Evolutionary conservation across 768 basidiomycete genomes (phyloP), one percentile per base, ranked within the genome.

Genomic region (Ramaria rubella): DNA sequence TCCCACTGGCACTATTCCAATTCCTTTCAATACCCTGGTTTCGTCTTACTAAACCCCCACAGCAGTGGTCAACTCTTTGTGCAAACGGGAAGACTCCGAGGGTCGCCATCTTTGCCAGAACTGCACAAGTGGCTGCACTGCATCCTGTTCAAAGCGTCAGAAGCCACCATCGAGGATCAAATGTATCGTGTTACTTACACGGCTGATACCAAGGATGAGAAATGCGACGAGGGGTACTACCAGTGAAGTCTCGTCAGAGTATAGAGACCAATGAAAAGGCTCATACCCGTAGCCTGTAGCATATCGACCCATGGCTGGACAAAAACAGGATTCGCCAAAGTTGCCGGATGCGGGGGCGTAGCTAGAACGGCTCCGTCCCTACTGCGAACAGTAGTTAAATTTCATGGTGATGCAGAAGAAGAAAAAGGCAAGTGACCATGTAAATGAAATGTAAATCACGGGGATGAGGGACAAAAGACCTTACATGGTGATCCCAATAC

Each of bases 241-340:
- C 11, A 38, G 11, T 11, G 11, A n/a, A 21, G 24, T 11, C 36
- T 11, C n/a, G 36, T 14, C 31, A 8, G 4, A 3, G 3, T 17
- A 12, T 26, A 27, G 4, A 3, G 9, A 9, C 2, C 21, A 29
- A 29, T 30, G 21, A 19, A 51, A 6, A 51, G 21, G 4, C 27
- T n/a, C 27, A 12, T 26, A 54, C 52, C 43, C 4, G 52, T 21
- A 30, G 52, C 52, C 29, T 54, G 52, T 19, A 54, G 42, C 52
- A 54, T 54, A 24, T 54, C 52, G 24, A 54, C 36, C 52, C 52
- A 54, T 8, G 43, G 15, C n/a, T 34, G 52, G 38, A 24, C 27
- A 51, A 19, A 17, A 51, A 51, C n/a, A 3, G 29, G 7, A 12
- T 38, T 38, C 14, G n/a, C 12, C 3, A 21, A 42, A 42, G 40